A percentile compares a stretch with the other conserved stretches of the same genome.
Conservation (phyloP, 768 basidiomycete species). For the Lentinus tigrinus region DNA sequence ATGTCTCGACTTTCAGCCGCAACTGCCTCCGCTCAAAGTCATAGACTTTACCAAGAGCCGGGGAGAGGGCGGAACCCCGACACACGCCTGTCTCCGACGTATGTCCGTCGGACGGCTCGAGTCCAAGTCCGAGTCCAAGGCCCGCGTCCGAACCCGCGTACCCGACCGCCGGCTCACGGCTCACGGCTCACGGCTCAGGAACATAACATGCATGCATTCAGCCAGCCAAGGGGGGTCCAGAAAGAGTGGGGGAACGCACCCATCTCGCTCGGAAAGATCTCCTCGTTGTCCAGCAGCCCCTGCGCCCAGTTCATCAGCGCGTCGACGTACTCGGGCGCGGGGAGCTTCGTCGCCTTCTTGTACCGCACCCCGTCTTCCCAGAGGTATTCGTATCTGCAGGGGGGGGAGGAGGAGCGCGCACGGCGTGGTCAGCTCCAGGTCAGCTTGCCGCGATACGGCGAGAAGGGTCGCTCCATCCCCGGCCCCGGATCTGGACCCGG, state of each 20-base stretch:
- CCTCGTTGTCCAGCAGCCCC: constrained; percentile 86
- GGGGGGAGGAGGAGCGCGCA: no score
- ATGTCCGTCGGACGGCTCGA: background rate
- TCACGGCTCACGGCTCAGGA: no score
- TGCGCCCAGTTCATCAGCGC: constrained; percentile 99
- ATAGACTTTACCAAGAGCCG: no score
- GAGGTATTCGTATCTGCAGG: constrained; percentile 86
- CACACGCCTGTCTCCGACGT: no score
- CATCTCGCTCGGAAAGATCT: constrained; percentile 91
- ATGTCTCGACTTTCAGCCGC: no score
- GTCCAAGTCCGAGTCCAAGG: no score
- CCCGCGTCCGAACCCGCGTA: no score
- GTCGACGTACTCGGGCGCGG: constrained; percentile 95
- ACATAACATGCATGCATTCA: background rate
- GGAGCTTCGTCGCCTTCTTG: constrained; percentile 89
- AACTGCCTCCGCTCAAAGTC: no score
- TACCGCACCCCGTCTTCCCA: constrained; percentile 91
- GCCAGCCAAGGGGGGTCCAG: no score
- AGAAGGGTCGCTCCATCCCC: background rate
- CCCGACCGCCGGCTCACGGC: no score
- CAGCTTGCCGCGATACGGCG: background rate
- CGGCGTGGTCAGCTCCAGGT: background rate
- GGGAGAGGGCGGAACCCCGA: no score
- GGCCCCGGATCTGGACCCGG: no score
- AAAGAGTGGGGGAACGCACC: constrained; percentile 59